A percentile compares a stretch with the other conserved stretches of the same genome.
These are phyloP conservation scores for Porphyrellus sp. DNA, from an alignment of 1,284 basidiomycete species.

Conservation along the genomic window DNA sequence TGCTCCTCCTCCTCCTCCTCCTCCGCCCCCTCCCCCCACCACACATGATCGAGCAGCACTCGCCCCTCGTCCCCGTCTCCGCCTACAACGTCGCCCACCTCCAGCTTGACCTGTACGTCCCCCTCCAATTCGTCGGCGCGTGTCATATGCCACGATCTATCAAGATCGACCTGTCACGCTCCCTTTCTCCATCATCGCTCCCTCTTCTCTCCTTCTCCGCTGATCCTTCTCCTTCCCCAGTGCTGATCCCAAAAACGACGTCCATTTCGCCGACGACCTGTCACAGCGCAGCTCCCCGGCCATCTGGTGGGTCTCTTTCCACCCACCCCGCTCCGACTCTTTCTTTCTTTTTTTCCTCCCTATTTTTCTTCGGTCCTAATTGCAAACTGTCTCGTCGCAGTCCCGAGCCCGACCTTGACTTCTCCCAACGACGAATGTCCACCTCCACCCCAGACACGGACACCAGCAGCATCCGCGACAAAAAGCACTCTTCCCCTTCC, in stretches of 20 bases:
- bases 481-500: constrained; percentile 51
- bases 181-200: constrained; percentile 5
- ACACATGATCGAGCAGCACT: constrained; percentile 45
- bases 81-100: constrained; percentile 62
- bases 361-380: constrained; percentile 4
- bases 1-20: constrained; percentile 16
- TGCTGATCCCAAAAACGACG: constrained; percentile 40
- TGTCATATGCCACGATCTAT: constrained; percentile 32
- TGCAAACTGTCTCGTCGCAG: constrained; percentile 24
- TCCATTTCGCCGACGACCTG: constrained; percentile 42
- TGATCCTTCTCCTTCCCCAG: constrained; percentile 26
- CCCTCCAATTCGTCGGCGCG: constrained; percentile 16
- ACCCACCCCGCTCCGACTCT: constrained; percentile 22
- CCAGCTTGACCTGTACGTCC: constrained; percentile 55
- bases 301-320: constrained; percentile 41
- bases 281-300: constrained; percentile 49
- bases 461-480: constrained; percentile 52
- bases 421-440: constrained; percentile 58
- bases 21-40: constrained; percentile 14
- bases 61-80: constrained; percentile 43
- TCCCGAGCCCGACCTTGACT: constrained; percentile 45
- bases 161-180: constrained; percentile 28
- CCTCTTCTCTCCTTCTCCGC: neutral
- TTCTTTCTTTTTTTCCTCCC: constrained; percentile 10
- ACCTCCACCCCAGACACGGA: constrained; percentile 63